Conservation (phyloP, 495 filamentous ascomycete genomes). For the Aspergillus saccharolyticus region DNA sequence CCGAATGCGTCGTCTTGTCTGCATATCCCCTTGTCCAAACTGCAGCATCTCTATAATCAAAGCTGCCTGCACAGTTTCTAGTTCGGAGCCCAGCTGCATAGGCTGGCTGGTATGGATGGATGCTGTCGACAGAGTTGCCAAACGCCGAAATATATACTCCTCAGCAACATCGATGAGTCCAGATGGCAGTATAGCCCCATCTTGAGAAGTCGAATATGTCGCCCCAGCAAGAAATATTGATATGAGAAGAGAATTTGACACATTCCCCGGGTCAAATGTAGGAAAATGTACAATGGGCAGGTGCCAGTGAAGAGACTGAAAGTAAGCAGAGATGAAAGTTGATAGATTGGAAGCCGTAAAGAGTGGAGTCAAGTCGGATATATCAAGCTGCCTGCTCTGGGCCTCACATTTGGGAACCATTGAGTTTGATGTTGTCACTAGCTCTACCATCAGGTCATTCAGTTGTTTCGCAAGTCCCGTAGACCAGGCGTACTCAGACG, state of each 20-base stretch:
- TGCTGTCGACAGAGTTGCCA: conserved; percentile 20
- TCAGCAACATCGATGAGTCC: conserved; percentile 35
- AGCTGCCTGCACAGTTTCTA: conserved; percentile 33
- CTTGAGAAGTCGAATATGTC: conserved; percentile 23
- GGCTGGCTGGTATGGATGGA: conserved; percentile 9
- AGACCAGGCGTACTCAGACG: conserved; percentile 19
- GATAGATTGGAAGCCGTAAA: conserved; percentile 32
- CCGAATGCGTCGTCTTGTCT: conserved; percentile 34
- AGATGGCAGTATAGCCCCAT: conserved; percentile 20
- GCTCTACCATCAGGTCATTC: conserved; percentile 24
- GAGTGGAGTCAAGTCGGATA: conserved; percentile 21
- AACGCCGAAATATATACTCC: conserved; percentile 33
- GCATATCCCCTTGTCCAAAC: conserved; percentile 30
- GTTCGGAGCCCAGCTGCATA: conserved; percentile 11
- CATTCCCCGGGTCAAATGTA: conserved; percentile 32
- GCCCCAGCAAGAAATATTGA: conserved; percentile 35
- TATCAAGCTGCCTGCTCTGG: conserved; percentile 15
- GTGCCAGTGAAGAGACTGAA: conserved; percentile 38
- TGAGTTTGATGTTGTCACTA: conserved; percentile 33
- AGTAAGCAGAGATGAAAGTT: conserved; percentile 34
- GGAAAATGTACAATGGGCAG: conserved; percentile 38
- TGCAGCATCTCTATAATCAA: conserved; percentile 41
- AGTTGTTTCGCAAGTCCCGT: conserved; percentile 30
- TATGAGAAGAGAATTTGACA: conserved; percentile 31
- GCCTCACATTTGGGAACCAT: conserved; percentile 12